Base-by-base conservation (phyloP, 306 rosid genomes). In the Mucuna pruriens region DNA sequence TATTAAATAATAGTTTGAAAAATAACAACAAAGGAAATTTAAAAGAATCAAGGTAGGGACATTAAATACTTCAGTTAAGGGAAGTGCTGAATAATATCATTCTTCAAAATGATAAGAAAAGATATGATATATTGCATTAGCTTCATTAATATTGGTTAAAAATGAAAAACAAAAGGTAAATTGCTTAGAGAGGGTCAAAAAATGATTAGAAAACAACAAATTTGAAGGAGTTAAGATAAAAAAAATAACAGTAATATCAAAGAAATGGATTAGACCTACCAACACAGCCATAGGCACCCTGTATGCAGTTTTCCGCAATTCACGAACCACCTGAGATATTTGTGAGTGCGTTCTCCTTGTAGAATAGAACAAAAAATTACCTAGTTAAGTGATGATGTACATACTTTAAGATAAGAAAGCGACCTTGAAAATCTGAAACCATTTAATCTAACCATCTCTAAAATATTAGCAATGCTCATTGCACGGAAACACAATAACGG, bases 331-430 rank as follows among this genome's bases (percentile, higher is more conserved):
- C 86, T 92, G 99, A 83, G 97, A 84, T 79, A 95, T 90, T 82
- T 95, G 99, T 45, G 99, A 89, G 85, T 95, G 99, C 2, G 99
- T 95, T 90, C 99, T 92, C 97, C 99, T 94, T 79, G 60, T 75
- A 80, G 49, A 84, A 76, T 4, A 84, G 52, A 78, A 78, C 13
- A 46, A 42, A 64, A 69, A 44, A 65, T 6, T 40, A 58, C 12
- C 45, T 17, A 75, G 74, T 77, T 81, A 34, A 77, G 46, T n/a
- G 55, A 33, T 7, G 15, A 62, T 57, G 64, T 19, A 11, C 69
- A 26, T 42, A 38, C 65, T 36, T 73, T 49, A 72, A 26, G 48
- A 29, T 29, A 29, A 29, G 31, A n/a, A 39, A 61, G 36, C 13
- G 39, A 5, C 4, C 13, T 36, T 38, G 71, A 83, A 72, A 46